phyloP scores from a whole-genome alignment of 164 flowering plant species.

The Akebia trifoliata region DNA sequence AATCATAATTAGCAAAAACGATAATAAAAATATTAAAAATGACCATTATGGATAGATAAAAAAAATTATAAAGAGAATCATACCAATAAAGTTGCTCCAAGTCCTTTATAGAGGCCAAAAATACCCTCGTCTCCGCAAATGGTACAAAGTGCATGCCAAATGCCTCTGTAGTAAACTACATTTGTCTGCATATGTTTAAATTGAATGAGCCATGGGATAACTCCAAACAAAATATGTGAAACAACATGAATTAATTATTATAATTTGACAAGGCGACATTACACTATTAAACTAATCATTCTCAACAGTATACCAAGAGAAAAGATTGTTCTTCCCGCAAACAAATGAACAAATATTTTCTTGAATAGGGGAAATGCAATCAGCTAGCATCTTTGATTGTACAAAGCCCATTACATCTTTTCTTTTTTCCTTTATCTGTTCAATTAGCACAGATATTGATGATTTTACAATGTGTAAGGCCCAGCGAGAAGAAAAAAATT shows the following conservation, averaged over 20 bases:
- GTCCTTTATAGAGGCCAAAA: constrained; percentile 76
- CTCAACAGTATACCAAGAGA: too few relatives aligned
- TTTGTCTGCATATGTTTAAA: constrained; percentile 44
- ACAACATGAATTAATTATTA: background rate
- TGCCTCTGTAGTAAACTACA: constrained; percentile 56
- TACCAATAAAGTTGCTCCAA: constrained; percentile 87
- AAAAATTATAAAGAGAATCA: constrained; percentile 1
- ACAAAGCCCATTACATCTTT: too few relatives aligned
- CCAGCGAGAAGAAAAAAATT: too few relatives aligned
- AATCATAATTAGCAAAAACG: background rate
- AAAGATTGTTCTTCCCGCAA: too few relatives aligned
- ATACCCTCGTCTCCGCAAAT: constrained; percentile 71
- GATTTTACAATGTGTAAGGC: too few relatives aligned
- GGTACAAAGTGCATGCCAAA: constrained; percentile 58
- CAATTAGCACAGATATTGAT: too few relatives aligned
- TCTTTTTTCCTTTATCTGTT: too few relatives aligned
- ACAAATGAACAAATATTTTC: too few relatives aligned
- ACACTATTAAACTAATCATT: too few relatives aligned
- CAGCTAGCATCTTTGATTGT: too few relatives aligned
- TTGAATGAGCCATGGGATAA: background rate
- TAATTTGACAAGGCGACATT: too few relatives aligned
- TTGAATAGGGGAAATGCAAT: too few relatives aligned
- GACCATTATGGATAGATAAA: background rate
- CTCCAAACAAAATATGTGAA: background rate
- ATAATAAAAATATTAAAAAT: background rate